Evolutionary conservation across 306 rosid genomes (phyloP).

Genomic region (Castanospermum australe): DNA sequence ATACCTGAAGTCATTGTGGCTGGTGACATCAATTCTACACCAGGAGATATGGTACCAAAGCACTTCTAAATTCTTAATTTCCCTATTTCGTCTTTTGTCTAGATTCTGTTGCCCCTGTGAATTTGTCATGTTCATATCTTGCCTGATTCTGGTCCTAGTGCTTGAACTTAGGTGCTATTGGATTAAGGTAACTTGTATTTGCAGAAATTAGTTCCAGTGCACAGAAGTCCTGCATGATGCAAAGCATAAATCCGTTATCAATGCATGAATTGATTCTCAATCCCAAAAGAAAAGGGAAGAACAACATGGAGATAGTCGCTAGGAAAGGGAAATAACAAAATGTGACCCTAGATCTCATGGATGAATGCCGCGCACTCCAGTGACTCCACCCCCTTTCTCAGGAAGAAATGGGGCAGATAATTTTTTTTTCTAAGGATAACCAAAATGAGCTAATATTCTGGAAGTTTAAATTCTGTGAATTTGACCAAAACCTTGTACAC

Average conservation of each 20-base stretch:
- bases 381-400: neutral
- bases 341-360: neutral
- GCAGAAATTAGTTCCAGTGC: neutral
- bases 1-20: slow-evolving; percentile 70
- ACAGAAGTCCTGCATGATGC: neutral
- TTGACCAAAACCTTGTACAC: neutral
- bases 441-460: neutral
- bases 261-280: neutral
- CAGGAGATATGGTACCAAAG: slow-evolving; percentile 76
- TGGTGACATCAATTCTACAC: slow-evolving; percentile 93
- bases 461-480: neutral
- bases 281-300: neutral
- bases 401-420: neutral
- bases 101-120: neutral
- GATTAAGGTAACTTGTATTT: neutral
- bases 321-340: neutral
- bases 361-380: neutral
- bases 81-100: slow-evolving; percentile 13
- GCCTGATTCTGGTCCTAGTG: neutral
- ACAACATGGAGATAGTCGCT: neutral
- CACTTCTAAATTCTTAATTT: slow-evolving; percentile 11
- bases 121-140: neutral
- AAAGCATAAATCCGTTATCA: neutral
- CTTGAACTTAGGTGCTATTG: neutral
- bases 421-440: neutral